Conservation (phyloP, 2,329 filamentous ascomycete species). For the Cryphonectria naterciae region DNA sequence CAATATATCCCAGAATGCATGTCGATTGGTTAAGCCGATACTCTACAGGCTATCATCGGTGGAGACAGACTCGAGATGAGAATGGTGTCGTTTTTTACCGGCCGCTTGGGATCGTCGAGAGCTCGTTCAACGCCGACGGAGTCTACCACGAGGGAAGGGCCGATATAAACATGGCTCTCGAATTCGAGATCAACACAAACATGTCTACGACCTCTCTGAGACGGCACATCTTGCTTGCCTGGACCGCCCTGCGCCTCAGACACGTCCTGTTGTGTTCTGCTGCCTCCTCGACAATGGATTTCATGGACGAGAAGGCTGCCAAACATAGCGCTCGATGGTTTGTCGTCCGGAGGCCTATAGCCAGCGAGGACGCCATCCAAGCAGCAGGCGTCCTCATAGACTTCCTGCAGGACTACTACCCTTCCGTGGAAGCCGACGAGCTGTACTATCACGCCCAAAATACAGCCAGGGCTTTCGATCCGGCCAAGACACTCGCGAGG, state of each 20-base stretch:
- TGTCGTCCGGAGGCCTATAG: neutral
- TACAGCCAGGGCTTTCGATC: constrained; percentile 30
- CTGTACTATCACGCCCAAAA: constrained; percentile 33
- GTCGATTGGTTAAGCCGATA: constrained; percentile 21
- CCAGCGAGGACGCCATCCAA: constrained; percentile 8
- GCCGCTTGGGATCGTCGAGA: constrained; percentile 31
- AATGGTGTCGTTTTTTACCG: constrained; percentile 16
- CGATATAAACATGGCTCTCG: constrained; percentile 32
- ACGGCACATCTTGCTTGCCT: constrained; percentile 32
- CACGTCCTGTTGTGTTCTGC: constrained; percentile 31
- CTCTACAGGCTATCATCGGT: constrained; percentile 23
- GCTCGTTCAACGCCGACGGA: constrained; percentile 35
- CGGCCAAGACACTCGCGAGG: constrained; percentile 30
- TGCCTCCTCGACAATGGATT: constrained; percentile 22
- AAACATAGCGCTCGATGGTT: constrained; percentile 19
- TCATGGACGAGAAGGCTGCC: constrained; percentile 24
- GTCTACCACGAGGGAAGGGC: constrained; percentile 33
- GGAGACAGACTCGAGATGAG: constrained; percentile 14
- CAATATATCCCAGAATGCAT: neutral
- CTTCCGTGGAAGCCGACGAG: constrained; percentile 24
- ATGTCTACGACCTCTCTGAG: constrained; percentile 28
- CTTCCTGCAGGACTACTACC: constrained; percentile 19
- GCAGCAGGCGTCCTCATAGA: neutral
- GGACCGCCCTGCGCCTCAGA: constrained; percentile 31
- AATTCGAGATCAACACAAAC: constrained; percentile 28